Conservation (phyloP, 345 rosid species). For the Gossypium raimondii region DNA sequence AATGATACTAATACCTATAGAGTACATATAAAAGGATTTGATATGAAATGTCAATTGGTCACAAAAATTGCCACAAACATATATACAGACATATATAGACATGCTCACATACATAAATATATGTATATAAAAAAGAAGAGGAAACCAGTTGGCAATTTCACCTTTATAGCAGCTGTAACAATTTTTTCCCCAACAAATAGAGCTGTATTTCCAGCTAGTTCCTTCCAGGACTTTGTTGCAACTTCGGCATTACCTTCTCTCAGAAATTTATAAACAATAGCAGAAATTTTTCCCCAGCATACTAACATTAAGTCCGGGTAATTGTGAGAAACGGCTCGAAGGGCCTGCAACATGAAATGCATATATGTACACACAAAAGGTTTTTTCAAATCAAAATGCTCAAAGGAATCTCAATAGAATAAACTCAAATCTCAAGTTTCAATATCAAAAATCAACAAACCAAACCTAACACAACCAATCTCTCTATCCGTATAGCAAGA, state of each 20-base stretch:
- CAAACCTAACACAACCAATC: background rate
- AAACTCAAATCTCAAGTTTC: slow-evolving; percentile 3
- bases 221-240: slow-evolving; percentile 46
- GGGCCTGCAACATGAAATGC: slow-evolving; percentile 44
- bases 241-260: slow-evolving; percentile 40
- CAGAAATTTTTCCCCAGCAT: slow-evolving; percentile 61
- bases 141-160: slow-evolving; percentile 4
- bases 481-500: background rate
- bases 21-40: background rate
- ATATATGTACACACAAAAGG: background rate
- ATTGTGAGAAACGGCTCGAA: slow-evolving; percentile 75
- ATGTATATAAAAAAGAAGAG: background rate
- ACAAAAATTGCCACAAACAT: slow-evolving; percentile 2
- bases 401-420: background rate
- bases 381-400: background rate
- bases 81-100: background rate
- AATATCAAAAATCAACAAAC: background rate
- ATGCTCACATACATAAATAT: too few species aligned
- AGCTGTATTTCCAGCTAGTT: slow-evolving; percentile 39
- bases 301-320: slow-evolving; percentile 58
- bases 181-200: slow-evolving; percentile 71
- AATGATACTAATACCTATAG: background rate
- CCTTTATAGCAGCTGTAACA: slow-evolving; percentile 72
- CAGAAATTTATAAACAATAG: slow-evolving; percentile 47
- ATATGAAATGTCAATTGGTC: background rate